Evolutionary conservation across 2,329 filamentous ascomycete genomes (phyloP).

Genomic region (Colletotrichum scovillei): DNA sequence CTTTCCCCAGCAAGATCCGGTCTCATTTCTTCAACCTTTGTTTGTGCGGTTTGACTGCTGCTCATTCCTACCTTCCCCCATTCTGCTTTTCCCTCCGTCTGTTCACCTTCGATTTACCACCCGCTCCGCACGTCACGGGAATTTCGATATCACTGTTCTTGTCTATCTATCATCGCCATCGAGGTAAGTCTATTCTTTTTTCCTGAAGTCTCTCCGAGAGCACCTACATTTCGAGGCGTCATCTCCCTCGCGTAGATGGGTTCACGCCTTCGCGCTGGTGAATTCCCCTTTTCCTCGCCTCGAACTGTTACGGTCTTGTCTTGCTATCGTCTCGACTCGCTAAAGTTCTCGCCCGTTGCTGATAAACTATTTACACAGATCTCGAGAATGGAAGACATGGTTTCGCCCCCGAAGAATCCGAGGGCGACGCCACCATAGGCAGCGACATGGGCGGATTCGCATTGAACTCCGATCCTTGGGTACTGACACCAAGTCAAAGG

Average conservation of each 20-base stretch:
- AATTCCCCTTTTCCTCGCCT: neutral
- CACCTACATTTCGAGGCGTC: neutral
- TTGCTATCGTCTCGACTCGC: neutral
- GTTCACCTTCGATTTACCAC: neutral
- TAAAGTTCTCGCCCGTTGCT: neutral
- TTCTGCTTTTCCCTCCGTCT: neutral
- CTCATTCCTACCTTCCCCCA: neutral
- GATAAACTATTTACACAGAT: neutral
- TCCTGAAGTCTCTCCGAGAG: neutral
- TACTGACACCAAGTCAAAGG: neutral
- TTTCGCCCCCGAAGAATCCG: neutral
- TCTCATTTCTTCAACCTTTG: too few species aligned
- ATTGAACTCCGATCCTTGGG: neutral
- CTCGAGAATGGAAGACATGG: neutral
- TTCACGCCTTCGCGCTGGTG: neutral
- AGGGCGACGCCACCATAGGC: neutral
- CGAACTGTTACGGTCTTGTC: too few species aligned
- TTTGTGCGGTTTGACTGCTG: too few species aligned
- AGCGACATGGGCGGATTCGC: neutral
- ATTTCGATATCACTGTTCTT: neutral
- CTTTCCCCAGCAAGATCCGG: too few species aligned
- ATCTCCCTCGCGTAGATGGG: neutral
- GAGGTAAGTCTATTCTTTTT: neutral
- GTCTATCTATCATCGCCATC: neutral
- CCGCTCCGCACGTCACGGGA: neutral